Evolutionary conservation across 495 filamentous ascomycete species (phyloP).

Genomic region (Lindgomyces ingoldianus): DNA sequence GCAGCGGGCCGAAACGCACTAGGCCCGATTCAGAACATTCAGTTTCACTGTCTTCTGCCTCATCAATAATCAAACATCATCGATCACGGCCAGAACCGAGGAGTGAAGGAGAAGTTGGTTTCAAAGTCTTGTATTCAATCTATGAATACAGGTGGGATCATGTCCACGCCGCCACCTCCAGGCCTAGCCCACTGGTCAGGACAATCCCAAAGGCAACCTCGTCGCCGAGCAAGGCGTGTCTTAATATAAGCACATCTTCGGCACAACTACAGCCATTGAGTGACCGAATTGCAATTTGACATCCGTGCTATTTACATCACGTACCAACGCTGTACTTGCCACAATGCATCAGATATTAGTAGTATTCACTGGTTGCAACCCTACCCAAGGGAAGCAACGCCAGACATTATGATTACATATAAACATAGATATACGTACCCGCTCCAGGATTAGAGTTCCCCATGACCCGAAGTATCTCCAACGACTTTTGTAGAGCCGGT

Average conservation of each 20-base stretch:
- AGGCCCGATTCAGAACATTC: neutral
- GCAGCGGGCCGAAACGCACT: slow-evolving; percentile 5
- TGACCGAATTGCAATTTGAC: slow-evolving; percentile 96
- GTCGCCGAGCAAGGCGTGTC: slow-evolving; percentile 39
- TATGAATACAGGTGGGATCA: neutral
- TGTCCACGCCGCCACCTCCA: slow-evolving; percentile 30
- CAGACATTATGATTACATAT: slow-evolving; percentile 32
- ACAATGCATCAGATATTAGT: neutral
- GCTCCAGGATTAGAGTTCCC: slow-evolving; percentile 14
- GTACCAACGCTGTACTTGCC: neutral
- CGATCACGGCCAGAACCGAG: too few species aligned
- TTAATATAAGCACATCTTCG: slow-evolving; percentile 76
- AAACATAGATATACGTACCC: neutral
- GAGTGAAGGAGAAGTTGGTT: neutral
- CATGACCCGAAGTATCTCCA: slow-evolving; percentile 11
- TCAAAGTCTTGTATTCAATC: neutral
- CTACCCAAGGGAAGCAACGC: neutral
- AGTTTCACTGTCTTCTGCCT: slow-evolving; percentile 1
- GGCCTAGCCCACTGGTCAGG: slow-evolving; percentile 8
- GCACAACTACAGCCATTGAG: slow-evolving; percentile 89
- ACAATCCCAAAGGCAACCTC: slow-evolving; percentile 30
- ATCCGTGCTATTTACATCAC: slow-evolving; percentile 72
- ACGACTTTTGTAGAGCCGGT: slow-evolving; percentile 1
- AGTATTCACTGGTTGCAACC: slow-evolving; percentile 10
- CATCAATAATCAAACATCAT: neutral